Percentiles rank a stretch among this genome's conserved stretches.
Conservation (phyloP, 2,329 filamentous ascomycete species). For the Trichoderma simmonsii region DNA sequence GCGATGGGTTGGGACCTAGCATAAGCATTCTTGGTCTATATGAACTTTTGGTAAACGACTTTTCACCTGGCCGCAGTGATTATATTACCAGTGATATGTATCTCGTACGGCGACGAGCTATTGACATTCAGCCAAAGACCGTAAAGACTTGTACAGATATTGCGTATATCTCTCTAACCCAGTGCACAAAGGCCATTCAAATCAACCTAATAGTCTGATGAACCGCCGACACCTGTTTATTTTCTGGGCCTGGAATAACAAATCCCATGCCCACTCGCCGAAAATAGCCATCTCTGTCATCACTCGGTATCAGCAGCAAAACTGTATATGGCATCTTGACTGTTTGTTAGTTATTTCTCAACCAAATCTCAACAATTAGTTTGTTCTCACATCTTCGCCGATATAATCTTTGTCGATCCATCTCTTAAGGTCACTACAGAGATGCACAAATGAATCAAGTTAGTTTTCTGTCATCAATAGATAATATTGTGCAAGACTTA, state of each 20-base stretch:
- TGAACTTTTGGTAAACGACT: background rate
- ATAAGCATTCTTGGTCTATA: background rate
- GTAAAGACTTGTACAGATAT: background rate
- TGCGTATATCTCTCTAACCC: background rate
- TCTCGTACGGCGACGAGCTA: background rate
- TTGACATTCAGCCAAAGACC: background rate
- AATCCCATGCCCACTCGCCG: background rate
- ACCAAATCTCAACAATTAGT: background rate
- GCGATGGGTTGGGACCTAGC: background rate
- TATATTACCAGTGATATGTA: background rate
- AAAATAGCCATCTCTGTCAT: background rate
- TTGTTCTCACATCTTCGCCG: background rate
- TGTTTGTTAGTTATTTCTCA: background rate
- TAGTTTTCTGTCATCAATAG: background rate
- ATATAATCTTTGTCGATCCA: rapidly evolving
- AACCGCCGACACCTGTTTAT: background rate
- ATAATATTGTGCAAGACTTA: background rate
- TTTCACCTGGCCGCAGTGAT: background rate
- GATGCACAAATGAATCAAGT: background rate
- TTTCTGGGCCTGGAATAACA: background rate
- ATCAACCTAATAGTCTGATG: background rate
- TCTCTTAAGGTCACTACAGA: rapidly evolving
- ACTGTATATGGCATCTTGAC: background rate
- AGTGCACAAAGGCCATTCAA: background rate
- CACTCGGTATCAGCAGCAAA: background rate